Conservation (phyloP, 306 rosid genomes). For the Neltuma alba region DNA sequence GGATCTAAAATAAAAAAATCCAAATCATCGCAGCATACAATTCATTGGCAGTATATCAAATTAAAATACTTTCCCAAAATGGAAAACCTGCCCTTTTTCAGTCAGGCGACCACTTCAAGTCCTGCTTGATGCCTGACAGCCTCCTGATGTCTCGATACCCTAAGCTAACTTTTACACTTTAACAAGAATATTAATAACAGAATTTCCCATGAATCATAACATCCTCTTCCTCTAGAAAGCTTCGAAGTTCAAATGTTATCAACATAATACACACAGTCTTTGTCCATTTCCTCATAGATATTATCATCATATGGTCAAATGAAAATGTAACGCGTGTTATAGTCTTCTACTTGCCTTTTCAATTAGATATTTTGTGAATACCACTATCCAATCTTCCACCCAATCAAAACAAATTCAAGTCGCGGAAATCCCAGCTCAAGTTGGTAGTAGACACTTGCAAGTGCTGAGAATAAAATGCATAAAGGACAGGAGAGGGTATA, state of each 20-base stretch:
- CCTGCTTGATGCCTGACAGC: background rate
- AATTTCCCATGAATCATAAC: background rate
- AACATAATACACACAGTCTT: background rate
- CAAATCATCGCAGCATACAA: background rate
- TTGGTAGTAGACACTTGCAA: background rate
- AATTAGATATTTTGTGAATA: background rate
- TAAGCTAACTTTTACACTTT: background rate
- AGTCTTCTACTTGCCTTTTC: background rate
- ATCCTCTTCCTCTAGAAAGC: background rate
- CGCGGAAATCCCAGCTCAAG: background rate
- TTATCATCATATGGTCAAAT: constrained; percentile 1
- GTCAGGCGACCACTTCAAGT: background rate
- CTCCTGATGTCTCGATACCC: background rate
- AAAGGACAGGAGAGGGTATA: background rate
- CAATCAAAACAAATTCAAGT: background rate
- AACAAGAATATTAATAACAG: constrained; percentile 7
- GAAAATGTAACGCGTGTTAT: background rate
- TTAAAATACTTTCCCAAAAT: background rate
- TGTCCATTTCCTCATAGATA: background rate
- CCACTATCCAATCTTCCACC: background rate
- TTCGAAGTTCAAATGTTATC: background rate
- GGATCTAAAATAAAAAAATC: background rate
- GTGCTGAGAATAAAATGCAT: background rate
- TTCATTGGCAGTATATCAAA: background rate
- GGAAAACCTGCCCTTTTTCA: background rate